Evolutionary conservation across 345 rosid species (phyloP).

Genomic region (Adansonia digitata): DNA sequence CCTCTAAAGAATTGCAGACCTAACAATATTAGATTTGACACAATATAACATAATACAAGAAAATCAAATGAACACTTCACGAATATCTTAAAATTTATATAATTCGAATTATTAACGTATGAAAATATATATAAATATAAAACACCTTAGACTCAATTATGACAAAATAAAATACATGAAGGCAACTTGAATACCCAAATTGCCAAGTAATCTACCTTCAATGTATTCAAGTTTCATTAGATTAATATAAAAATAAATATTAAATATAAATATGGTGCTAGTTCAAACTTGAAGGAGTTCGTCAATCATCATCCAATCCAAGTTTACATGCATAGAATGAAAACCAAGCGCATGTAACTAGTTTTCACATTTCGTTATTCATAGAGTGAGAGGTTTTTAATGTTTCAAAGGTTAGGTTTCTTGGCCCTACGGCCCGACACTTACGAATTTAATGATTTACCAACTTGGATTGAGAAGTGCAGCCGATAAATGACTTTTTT

Average conservation of each 20-base stretch:
- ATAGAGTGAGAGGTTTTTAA: not conserved
- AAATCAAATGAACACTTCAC: too few species aligned
- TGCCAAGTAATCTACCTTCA: not conserved
- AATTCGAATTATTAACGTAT: too few species aligned
- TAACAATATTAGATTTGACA: too few species aligned
- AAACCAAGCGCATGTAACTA: not conserved
- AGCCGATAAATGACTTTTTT: not conserved
- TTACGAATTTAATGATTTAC: not conserved
- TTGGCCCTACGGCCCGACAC: not conserved
- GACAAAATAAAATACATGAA: too few species aligned
- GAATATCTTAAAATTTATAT: too few species aligned
- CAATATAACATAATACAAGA: too few species aligned
- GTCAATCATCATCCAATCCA: not conserved
- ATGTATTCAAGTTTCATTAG: not conserved
- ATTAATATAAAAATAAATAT: not conserved
- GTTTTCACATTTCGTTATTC: conserved; percentile 8
- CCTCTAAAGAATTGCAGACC: too few species aligned
- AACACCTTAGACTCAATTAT: too few species aligned
- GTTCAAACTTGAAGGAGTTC: not conserved
- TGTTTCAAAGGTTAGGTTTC: conserved; percentile 2
- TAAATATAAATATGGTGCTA: not conserved
- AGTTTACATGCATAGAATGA: not conserved
- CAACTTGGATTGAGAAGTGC: not conserved
- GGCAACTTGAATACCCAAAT: too few species aligned
- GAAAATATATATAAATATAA: too few species aligned